Evolutionary conservation across 1,284 basidiomycete genomes (phyloP), one percentile per base, ranked within the genome.

Genomic region (Melampsora americana): DNA sequence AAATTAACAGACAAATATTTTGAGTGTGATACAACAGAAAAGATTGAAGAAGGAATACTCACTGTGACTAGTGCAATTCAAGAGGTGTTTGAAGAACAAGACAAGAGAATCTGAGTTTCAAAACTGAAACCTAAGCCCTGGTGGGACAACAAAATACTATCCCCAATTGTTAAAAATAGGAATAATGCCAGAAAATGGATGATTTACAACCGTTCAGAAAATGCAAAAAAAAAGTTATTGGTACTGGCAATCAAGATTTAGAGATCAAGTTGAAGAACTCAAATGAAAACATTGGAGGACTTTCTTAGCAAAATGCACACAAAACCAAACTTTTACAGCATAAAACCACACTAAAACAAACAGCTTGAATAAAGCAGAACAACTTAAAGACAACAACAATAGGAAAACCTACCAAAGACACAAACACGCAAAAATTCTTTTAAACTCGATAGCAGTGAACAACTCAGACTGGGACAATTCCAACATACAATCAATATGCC

Each of bases 111-210:
- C 46, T 9, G 20, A 14, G 6, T 5, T 5, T 20, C 26, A 30
- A 11, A 11, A 14, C 3, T 14, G 18, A 28, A 35, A 30, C 1
- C 46, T 30, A 69, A 56, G 20, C 2, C 67, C 11, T 56, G 67
- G 67, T 69, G 67, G 67, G 46, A 53, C 30, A 23, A 69, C 28
- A 28, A 23, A 3, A 26, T 32, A 2, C 50, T 69, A 18, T 23
- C 26, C 11, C 46, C 44, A 2, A 6, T 69, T 5, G 5, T 69
- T 28, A 28, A 35, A 32, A 30, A 30, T 2, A 18, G 50, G 5
- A 69, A 69, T 59, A 56, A 23, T 7, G 67, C 67, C 2, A 23
- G 50, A n/a, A 46, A 12, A n/a, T 28, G n/a, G n/a, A n/a, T n/a
- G n/a, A n/a, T n/a, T n/a, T n/a, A n/a, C n/a, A n/a, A n/a, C n/a